phyloP scores from a whole-genome alignment of 2,329 filamentous ascomycete species.

The Aspergillus phoenicis region DNA sequence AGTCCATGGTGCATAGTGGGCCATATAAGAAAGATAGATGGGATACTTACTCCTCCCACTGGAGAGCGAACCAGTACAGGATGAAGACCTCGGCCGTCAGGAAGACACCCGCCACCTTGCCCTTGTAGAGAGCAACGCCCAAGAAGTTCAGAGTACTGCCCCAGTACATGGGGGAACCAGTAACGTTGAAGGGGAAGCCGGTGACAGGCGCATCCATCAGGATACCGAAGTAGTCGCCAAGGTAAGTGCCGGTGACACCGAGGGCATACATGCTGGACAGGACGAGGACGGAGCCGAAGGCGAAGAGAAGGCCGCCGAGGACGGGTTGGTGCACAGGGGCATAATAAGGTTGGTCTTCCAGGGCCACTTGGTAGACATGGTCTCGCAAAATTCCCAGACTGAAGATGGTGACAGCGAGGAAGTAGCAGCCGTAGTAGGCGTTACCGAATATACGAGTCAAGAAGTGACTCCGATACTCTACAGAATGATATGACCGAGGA shows the following conservation, averaged over 20 bases:
- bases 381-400: conserved; percentile 87
- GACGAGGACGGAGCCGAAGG: conserved; percentile 79
- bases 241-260: conserved; percentile 91
- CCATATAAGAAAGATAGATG: conserved; percentile 4
- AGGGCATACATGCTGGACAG: conserved; percentile 87
- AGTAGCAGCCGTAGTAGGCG: conserved; percentile 81
- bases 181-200: conserved; percentile 93
- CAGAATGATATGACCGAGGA: conserved; percentile 19
- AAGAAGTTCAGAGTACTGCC: conserved; percentile 91
- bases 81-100: conserved; percentile 73
- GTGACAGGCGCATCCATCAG: conserved; percentile 94
- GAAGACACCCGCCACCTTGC: conserved; percentile 82
- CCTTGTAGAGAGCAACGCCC: conserved; percentile 79
- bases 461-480: conserved; percentile 89
- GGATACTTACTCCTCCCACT: conserved; percentile 72
- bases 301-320: conserved; percentile 71
- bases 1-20: background rate
- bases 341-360: conserved; percentile 74
- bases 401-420: conserved; percentile 86
- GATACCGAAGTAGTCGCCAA: conserved; percentile 98
- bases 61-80: conserved; percentile 78
- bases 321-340: conserved; percentile 68
- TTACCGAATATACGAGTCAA: conserved; percentile 86
- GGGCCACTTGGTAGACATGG: conserved; percentile 79
- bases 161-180: conserved; percentile 92